Base-by-base conservation (phyloP, 1,284 basidiomycete species). In the Crucibulum parvulum region DNA sequence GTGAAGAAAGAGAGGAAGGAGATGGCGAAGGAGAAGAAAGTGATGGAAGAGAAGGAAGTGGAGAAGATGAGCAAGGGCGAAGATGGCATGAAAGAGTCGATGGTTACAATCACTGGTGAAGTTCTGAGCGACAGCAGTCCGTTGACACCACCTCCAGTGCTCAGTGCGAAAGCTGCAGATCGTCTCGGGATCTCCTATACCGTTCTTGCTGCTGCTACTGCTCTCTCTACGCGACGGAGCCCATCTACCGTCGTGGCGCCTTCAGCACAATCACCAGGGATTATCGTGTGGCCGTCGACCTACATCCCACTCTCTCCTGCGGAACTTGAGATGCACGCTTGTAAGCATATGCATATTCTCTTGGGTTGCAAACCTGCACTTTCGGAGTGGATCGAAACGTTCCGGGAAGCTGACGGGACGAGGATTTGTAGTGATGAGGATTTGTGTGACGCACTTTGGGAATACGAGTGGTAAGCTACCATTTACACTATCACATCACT, bases 261-360 rank as follows among this genome's bases (percentile, higher is more conserved):
- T 7, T 62, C 67, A 24, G 57, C 68, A 37, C 85, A 87, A 63
- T 82, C 83, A 5, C 76, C 84, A 9, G 86, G 86, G 9, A 70
- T 86, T 15, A 69, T 90, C 37, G 71, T 89, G 39, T 84, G 82
- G 73, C 84, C 86, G 6, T 71, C 79, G 38, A 85, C 81, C 5
- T 88, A 88, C 68, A 78, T 91, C 50, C 84, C 87, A 1, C 78
- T 89, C 66, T 59, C 78, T 0, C 80, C 88, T 9, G 67, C 72
- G 2, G 89, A 90, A 68, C 75, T 91, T 46, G 89, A 92, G 75
- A 86, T 88, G 84, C 87, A 91, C 65, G 80, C 86, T 8, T 87
- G 84, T 74, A 87, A 86, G 71, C 81, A 88, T 67, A 75, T 90
- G 55, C 87, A 92, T 68, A 80, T 81, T 7, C 69, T 92, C 3